These are phyloP conservation scores for Suillus paluster DNA, from an alignment of 768 basidiomycete genomes.

Conservation along the genomic window DNA sequence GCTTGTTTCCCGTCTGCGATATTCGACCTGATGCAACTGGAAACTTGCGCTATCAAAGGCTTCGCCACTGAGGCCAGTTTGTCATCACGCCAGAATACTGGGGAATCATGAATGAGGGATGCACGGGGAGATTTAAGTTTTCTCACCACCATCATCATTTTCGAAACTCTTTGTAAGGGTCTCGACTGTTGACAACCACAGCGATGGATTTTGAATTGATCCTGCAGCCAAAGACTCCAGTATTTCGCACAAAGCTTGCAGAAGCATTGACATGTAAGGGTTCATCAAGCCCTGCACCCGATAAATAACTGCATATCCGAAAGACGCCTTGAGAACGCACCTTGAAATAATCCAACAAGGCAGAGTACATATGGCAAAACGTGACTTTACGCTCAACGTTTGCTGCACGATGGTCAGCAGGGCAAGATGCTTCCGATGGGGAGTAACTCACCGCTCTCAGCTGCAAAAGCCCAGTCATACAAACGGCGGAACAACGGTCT, in stretches of 20 bases:
- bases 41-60: conserved; percentile 68
- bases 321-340: conserved; percentile 41
- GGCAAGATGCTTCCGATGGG: not conserved
- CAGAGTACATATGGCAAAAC: conserved; percentile 75
- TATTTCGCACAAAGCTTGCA: conserved; percentile 67
- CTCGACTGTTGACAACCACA: conserved; percentile 69
- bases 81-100: conserved; percentile 92
- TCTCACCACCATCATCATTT: conserved; percentile 81
- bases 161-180: conserved; percentile 71
- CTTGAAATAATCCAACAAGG: conserved; percentile 88
- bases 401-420: conserved; percentile 15
- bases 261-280: conserved; percentile 83
- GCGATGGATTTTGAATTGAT: conserved; percentile 37
- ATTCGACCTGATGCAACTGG: conserved; percentile 48
- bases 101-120: not conserved
- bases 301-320: conserved; percentile 8
- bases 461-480: conserved; percentile 93
- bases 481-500: conserved; percentile 87
- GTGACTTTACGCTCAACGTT: conserved; percentile 59
- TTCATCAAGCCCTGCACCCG: conserved; percentile 74
- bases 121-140: not conserved
- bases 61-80: conserved; percentile 66
- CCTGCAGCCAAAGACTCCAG: conserved; percentile 50
- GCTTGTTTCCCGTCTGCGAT: conserved; percentile 41
- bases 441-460: conserved; percentile 47